Percentiles rank a stretch among this genome's conserved stretches.
These are phyloP conservation scores for Vaucheria bursata DNA, from an alignment of 352 stramenopile genomes.

Conservation along the genomic window DNA sequence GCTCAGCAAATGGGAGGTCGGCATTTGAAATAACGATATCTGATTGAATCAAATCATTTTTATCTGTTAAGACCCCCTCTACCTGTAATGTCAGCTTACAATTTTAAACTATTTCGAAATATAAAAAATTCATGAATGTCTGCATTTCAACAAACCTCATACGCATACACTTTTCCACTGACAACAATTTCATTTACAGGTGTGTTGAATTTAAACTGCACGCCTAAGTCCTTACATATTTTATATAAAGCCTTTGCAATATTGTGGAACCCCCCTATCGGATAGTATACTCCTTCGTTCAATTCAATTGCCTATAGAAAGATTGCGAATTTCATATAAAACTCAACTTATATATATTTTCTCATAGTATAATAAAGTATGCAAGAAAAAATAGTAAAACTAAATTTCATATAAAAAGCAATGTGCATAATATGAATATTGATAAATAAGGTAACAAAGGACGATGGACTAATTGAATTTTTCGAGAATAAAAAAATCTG, in stretches of 20 bases:
- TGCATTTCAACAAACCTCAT: neutral
- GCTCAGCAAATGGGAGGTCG: slow-evolving; percentile 45
- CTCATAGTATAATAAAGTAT: no score
- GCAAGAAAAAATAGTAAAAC: no score
- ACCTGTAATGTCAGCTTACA: no score
- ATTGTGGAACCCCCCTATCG: slow-evolving; percentile 45
- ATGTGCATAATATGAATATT: slow-evolving; percentile 17
- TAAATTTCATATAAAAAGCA: no score
- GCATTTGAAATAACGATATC: slow-evolving; percentile 9
- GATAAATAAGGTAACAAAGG: neutral
- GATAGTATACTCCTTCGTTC: slow-evolving; percentile 50
- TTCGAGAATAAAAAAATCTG: no score
- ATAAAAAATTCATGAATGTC: neutral
- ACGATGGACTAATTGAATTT: no score
- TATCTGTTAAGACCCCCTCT: no score
- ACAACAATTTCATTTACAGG: slow-evolving; percentile 30
- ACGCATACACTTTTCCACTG: neutral
- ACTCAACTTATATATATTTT: no score
- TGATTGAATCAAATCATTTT: neutral
- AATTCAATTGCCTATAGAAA: slow-evolving; percentile 46
- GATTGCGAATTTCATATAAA: no score
- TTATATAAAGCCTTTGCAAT: slow-evolving; percentile 26
- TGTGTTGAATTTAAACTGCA: slow-evolving; percentile 40
- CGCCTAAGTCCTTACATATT: slow-evolving; percentile 31
- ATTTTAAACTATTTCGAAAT: no score